Evolutionary conservation across 2,329 filamentous ascomycete genomes (phyloP), one percentile per base, ranked within the genome.

Genomic region (Xylaria multiplex): DNA sequence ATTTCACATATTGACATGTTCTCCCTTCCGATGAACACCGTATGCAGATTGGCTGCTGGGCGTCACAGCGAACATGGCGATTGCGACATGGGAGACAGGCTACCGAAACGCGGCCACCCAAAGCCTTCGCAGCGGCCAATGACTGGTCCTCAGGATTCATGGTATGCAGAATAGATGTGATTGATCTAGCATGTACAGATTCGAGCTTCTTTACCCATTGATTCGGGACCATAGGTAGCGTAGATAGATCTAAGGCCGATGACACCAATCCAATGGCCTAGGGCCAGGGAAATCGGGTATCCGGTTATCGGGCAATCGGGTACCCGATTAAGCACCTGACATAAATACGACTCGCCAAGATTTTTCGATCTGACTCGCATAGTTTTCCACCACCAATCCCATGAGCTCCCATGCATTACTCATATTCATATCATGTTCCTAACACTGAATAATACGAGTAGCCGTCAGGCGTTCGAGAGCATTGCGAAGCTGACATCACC

Each of bases 1-100:
- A 70, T 48, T 70, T 70, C n/a, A 70, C 64, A n/a, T 70, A 70
- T 19, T 70, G 46, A 24, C 69, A 70, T 4, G 59, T 69, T 50
- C 59, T 66, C 19, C 67, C 66, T 48, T 70, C 69, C n/a, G 58
- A 61, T 2, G 67, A 65, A 52, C 69, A 70, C 40, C 69, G 59
- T 2, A 62, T 14, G 43, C 69, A 70, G 27, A 62, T 8, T 13
- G 69, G 69, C 59, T 70, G 69, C 48, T 58, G 57, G 11, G 64
- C 67, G 48, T 69, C 69, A 19, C 69, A 70, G n/a, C 67, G 64
- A 11, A 69, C 62, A 43, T 70, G 69, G 22, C 69, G 69, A 13
- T 13, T 66, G 45, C 69, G 69, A 52, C 69, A 70, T 0, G 67
- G 64, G n/a, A 70, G 55, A 64, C 69, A 70, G 37, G 69, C 69